Base-by-base conservation (phyloP, 164 flowering plant species). In the Umbilicus rupestris region DNA sequence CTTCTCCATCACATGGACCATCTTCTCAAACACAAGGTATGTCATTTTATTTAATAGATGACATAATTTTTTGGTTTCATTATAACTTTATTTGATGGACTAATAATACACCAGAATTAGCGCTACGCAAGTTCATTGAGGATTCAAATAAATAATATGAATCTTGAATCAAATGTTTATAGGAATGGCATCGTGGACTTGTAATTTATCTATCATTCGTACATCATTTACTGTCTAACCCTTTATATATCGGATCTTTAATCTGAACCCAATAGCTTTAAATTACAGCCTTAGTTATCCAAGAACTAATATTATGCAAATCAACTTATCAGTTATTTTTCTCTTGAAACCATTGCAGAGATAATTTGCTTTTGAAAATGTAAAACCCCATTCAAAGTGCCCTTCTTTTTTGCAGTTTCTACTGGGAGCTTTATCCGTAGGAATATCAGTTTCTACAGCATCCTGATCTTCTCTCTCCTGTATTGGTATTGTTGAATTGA, bases 41-140 rank as follows among this genome's bases (percentile, higher is more conserved):
- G 60, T 73, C 80, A 63, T 78, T 89, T 87, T 74, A 85, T 87
- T 82, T 64, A 12, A 67, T 45, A 7, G 16, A 31, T 49, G 1
- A n/a, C n/a, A n/a, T n/a, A n/a, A 11, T 24, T 31, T 41, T 7
- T 26, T 39, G 16, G 19, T 12, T 22, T 15, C 30, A 12, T 55
- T 39, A 26, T 1, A 52, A 24, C 28, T 31, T n/a, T 10, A 2
- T 35, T 33, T 29, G 1, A 15, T 19, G 30, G 7, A 31, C 10
- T n/a, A 9, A 41, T 9, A 41, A 9, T 41, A n/a, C n/a, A n/a
- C n/a, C n/a, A 41, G 37, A 35, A 3, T 35, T 35, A 3, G 37
- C 37, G 7, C 6, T 3, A 35, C 6, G 37, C 7, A 35, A 35
- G 37, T 35, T n/a, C n/a, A n/a, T n/a, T n/a, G n/a, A n/a, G n/a